These are phyloP conservation scores for Xerocomellus intermedius DNA, from an alignment of 768 basidiomycete species.

Conservation along the genomic window DNA sequence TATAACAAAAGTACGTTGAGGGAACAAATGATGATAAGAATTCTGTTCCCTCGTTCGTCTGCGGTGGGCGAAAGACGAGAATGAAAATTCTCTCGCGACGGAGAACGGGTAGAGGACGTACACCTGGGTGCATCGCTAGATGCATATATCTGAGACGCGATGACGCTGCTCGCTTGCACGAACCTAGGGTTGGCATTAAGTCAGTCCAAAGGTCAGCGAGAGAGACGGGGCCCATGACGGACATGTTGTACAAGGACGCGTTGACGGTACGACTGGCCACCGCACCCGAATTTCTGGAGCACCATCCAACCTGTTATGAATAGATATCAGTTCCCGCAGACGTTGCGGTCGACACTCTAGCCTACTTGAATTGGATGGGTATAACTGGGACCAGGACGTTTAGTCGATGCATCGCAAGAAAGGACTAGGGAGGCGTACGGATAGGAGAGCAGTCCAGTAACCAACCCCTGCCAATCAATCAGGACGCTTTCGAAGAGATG, in stretches of 20 bases:
- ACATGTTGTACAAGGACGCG: conserved; percentile 60
- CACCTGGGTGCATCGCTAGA: conserved; percentile 56
- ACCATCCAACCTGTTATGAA: conserved; percentile 46
- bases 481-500: background rate
- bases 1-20: conserved; percentile 55
- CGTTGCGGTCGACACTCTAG: too few relatives aligned
- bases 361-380: conserved; percentile 50
- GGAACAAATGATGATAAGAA: conserved; percentile 50
- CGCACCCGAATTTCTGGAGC: conserved; percentile 57
- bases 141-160: conserved; percentile 58
- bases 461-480: conserved; percentile 33
- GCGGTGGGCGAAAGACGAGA: background rate
- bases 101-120: conserved; percentile 22
- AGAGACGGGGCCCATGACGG: background rate
- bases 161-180: conserved; percentile 42
- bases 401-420: background rate
- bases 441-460: conserved; percentile 45
- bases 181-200: conserved; percentile 32
- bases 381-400: conserved; percentile 29
- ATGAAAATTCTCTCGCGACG: background rate
- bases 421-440: conserved; percentile 30
- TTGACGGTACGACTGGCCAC: conserved; percentile 61
- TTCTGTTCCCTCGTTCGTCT: conserved; percentile 59
- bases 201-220: background rate
- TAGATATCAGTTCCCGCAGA: background rate